phyloP scores from a whole-genome alignment of 2,329 filamentous ascomycete genomes.

The Fusarium guadeloupense region DNA sequence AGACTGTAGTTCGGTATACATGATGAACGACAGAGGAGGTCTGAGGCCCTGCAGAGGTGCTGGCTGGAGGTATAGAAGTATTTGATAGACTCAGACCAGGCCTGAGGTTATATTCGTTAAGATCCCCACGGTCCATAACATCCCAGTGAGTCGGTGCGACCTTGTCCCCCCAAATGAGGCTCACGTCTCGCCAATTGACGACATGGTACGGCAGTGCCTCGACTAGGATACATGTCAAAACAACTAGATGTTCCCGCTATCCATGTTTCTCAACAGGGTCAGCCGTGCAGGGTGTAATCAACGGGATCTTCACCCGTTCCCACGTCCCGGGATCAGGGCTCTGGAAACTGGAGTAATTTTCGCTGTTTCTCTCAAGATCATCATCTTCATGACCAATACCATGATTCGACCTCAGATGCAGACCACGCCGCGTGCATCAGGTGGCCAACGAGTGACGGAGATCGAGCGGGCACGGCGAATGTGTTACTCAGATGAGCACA shows the following conservation, averaged over 20 bases:
- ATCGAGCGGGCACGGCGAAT: conserved; percentile 4
- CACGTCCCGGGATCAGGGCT: conserved; percentile 17
- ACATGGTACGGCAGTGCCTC: conserved; percentile 33
- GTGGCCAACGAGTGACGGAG: conserved; percentile 16
- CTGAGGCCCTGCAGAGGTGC: background rate
- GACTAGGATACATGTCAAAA: conserved; percentile 18
- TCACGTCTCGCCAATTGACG: conserved; percentile 25
- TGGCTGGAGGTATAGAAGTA: background rate
- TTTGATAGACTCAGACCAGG: conserved; percentile 5
- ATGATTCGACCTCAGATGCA: conserved; percentile 19
- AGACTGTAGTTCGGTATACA: background rate
- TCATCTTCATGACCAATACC: conserved; percentile 16
- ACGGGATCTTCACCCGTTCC: conserved; percentile 27
- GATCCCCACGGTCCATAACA: conserved; percentile 10
- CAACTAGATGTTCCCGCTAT: conserved; percentile 15
- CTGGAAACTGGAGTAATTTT: background rate
- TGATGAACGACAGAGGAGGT: background rate
- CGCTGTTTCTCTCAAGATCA: background rate
- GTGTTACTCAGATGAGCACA: conserved; percentile 12
- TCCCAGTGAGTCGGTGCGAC: conserved; percentile 15
- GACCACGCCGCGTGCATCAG: conserved; percentile 13
- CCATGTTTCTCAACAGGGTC: conserved; percentile 31
- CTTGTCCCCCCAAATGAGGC: conserved; percentile 31
- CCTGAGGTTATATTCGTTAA: conserved; percentile 37
- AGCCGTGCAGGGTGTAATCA: conserved; percentile 35